Conservation (phyloP, 306 rosid species). For the Gynostemma pentaphyllum region DNA sequence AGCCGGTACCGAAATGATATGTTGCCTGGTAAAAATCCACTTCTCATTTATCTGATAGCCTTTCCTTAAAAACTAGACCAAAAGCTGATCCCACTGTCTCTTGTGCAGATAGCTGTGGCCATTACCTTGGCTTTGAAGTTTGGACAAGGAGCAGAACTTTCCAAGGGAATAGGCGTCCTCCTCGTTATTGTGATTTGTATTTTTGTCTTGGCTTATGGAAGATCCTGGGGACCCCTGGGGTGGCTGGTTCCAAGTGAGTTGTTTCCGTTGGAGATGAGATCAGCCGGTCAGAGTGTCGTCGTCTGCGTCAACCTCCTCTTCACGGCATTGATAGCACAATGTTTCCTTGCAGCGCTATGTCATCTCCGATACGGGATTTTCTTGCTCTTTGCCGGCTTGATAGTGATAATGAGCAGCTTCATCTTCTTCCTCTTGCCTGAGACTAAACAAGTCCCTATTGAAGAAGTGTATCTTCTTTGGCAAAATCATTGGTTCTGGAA, state of each 20-base stretch:
- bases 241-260: constrained; percentile 98
- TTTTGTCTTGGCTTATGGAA: constrained; percentile 92
- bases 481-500: constrained; percentile 88
- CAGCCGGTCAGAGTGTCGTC: constrained; percentile 92
- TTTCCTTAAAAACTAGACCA: neutral
- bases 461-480: constrained; percentile 77
- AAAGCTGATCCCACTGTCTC: neutral
- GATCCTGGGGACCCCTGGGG: constrained; percentile 96
- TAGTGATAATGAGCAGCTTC: constrained; percentile 61
- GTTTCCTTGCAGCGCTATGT: constrained; percentile 70
- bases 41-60: neutral
- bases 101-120: constrained; percentile 49
- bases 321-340: constrained; percentile 84
- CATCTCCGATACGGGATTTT: constrained; percentile 84
- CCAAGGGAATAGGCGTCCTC: constrained; percentile 47
- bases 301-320: constrained; percentile 86
- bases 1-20: constrained; percentile 92
- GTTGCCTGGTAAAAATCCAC: constrained; percentile 56
- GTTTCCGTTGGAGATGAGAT: constrained; percentile 84
- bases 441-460: constrained; percentile 89
- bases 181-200: constrained; percentile 64
- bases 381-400: constrained; percentile 61
- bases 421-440: constrained; percentile 83
- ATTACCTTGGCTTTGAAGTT: constrained; percentile 54
- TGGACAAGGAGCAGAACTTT: constrained; percentile 61